These are phyloP conservation scores for Hypoxylon crocopeplum DNA, from an alignment of 495 filamentous ascomycete species.

Conservation along the genomic window DNA sequence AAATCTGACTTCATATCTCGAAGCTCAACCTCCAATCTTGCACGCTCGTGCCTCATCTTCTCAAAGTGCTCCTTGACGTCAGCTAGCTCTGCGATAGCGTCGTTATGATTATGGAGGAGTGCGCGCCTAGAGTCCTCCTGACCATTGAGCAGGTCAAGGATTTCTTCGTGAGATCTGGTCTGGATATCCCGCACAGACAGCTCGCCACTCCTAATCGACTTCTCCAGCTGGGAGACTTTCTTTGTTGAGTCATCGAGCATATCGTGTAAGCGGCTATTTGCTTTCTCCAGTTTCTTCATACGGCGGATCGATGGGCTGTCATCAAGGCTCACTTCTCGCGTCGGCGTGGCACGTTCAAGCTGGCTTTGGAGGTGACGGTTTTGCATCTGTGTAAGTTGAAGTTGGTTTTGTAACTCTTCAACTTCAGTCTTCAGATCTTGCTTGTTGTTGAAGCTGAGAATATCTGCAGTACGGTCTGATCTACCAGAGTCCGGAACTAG, in stretches of 20 bases:
- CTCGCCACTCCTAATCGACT: constrained; percentile 85
- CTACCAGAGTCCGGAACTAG: constrained; percentile 73
- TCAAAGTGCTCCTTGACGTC: constrained; percentile 89
- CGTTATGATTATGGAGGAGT: constrained; percentile 83
- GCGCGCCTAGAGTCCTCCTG: constrained; percentile 89
- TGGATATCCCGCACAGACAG: constrained; percentile 91
- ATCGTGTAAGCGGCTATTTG: constrained; percentile 90
- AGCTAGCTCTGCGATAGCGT: constrained; percentile 80
- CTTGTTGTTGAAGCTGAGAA: constrained; percentile 82
- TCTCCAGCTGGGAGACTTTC: constrained; percentile 90
- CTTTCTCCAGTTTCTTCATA: constrained; percentile 90
- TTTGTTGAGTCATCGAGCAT: constrained; percentile 94
- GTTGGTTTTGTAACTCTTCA: constrained; percentile 91
- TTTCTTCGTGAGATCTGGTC: constrained; percentile 91
- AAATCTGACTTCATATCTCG: constrained; percentile 84
- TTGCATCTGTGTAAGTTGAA: constrained; percentile 95
- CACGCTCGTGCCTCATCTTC: constrained; percentile 78
- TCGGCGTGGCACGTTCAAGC: constrained; percentile 67
- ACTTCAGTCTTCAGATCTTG: constrained; percentile 92
- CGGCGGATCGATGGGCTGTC: constrained; percentile 85
- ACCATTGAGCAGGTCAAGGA: constrained; percentile 90
- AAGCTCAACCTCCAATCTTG: constrained; percentile 84
- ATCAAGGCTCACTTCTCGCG: constrained; percentile 67
- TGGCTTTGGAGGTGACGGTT: constrained; percentile 94
- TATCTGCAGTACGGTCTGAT: constrained; percentile 90